Evolutionary conservation across 306 rosid species (phyloP), one percentile per base, ranked within the genome.

Genomic region (Cucurbita ficifolia): DNA sequence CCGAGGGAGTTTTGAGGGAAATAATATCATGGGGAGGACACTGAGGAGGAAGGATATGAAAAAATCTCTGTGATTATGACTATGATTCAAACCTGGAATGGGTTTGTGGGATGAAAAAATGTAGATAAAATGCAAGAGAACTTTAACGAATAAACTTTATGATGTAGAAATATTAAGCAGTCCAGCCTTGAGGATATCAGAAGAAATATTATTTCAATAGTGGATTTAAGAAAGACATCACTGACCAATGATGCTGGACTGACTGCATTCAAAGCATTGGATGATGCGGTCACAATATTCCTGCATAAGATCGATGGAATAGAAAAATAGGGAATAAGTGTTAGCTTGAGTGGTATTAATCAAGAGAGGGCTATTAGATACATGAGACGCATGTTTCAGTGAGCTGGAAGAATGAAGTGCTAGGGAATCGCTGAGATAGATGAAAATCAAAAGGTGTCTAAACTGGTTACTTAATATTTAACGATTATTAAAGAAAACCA

Each of bases 211-310:
- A 69, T 45, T 46, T 48, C 57, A 46, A 48, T 69, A 24, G 43
- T 29, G 48, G 53, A 24, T 45, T 69, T 75, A 75, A 78, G 81
- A 67, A 61, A 59, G 50, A 72, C 77, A 62, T 60, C 43, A 88
- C 98, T 73, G 54, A 90, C 97, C 97, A 80, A 49, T 49, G 97
- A 83, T 74, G 89, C 54, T 62, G 94, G 84, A 78, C 80, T 86
- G 50, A 87, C 81, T 63, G 96, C 90, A 80, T 93, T 90, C 80
- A 85, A 70, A 79, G 81, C 88, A 85, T 82, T 74, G 52, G 81
- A 73, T 52, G 97, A 87, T 45, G 89, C 94, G 62, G 67, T 74
- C 51, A 79, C 48, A 79, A 86, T 38, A 14, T 57, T 79, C 88
- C 98, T 90, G 96, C 88, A 87, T 55, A 75, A 82, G 54, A 75